These are phyloP conservation scores for Leccinum ambiguum DNA, from an alignment of 1,284 basidiomycete species.

Conservation along the genomic window DNA sequence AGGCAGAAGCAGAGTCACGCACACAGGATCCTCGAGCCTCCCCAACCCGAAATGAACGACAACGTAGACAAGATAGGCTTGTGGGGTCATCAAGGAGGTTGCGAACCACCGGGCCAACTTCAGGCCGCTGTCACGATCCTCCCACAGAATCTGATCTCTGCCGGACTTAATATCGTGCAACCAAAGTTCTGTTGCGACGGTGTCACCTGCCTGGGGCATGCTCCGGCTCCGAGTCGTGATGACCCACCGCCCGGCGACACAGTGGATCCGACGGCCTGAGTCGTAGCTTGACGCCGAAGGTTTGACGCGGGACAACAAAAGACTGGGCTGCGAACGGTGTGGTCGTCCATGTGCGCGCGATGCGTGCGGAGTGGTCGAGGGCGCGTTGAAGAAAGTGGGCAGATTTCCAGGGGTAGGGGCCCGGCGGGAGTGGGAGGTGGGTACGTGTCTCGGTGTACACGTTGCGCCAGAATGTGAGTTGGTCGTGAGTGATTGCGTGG, in stretches of 20 bases:
- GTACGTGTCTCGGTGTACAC: constrained; percentile 10
- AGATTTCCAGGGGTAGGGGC: constrained; percentile 23
- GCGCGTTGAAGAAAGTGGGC: constrained; percentile 15
- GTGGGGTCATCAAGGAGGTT: too few species aligned
- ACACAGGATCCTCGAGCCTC: too few species aligned
- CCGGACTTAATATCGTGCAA: constrained; percentile 15
- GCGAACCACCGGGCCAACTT: too few species aligned
- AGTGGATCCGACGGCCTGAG: constrained; percentile 1
- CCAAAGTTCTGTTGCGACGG: constrained; percentile 1
- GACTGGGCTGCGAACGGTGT: constrained; percentile 13
- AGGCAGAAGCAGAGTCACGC: too few species aligned
- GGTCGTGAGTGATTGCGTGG: constrained; percentile 4
- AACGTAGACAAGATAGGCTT: too few species aligned
- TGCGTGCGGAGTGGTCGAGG: constrained; percentile 19
- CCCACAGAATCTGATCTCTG: too few species aligned
- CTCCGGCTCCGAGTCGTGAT: constrained; percentile 4
- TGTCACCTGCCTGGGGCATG: constrained; percentile 4
- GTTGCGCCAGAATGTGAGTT: constrained; percentile 18
- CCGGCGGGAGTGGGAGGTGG: constrained; percentile 20
- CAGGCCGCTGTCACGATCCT: too few species aligned
- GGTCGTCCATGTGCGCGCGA: constrained; percentile 19
- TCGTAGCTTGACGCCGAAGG: too few species aligned
- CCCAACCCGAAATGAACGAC: too few species aligned
- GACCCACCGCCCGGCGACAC: constrained; percentile 22
- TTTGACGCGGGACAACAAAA: too few species aligned